Evolutionary conservation across 805 yeast species (phyloP).

Genomic region (Schwanniomyces pseudopolymorphus): DNA sequence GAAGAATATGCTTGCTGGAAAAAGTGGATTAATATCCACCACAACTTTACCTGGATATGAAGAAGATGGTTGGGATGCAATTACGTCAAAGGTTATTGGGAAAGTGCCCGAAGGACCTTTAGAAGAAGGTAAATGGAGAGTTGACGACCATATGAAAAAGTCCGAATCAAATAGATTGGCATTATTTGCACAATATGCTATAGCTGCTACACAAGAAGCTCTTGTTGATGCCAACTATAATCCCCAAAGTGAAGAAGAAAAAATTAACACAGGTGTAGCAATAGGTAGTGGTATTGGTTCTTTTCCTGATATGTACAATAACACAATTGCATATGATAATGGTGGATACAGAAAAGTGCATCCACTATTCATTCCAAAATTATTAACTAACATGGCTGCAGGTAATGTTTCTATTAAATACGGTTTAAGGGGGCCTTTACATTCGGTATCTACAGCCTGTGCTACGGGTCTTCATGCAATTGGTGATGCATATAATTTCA

Average conservation of each 20-base stretch:
- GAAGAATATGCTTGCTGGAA: conserved; percentile 48
- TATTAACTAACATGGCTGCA: conserved; percentile 90
- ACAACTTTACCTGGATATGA: conserved; percentile 36
- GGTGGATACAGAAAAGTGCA: conserved; percentile 65
- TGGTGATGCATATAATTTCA: conserved; percentile 88
- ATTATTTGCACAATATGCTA: conserved; percentile 71
- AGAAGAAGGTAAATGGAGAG: conserved; percentile 51
- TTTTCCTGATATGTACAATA: conserved; percentile 67
- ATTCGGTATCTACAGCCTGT: conserved; percentile 90
- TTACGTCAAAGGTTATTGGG: conserved; percentile 78
- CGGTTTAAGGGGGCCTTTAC: conserved; percentile 81
- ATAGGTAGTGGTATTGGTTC: conserved; percentile 95
- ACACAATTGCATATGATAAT: conserved; percentile 48
- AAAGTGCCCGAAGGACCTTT: conserved; percentile 56
- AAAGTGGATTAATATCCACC: conserved; percentile 64
- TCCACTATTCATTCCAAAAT: conserved; percentile 82
- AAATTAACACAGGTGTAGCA: conserved; percentile 63
- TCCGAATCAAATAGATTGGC: conserved; percentile 64
- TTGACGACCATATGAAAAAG: conserved; percentile 47
- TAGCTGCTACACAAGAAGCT: conserved; percentile 79
- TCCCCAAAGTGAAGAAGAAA: conserved; percentile 35
- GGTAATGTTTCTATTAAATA: conserved; percentile 83
- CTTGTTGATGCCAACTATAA: conserved; percentile 61
- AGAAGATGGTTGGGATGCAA: conserved; percentile 45
- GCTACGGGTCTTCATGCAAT: conserved; percentile 94